Evolutionary conservation across 108 stramenopile species (phyloP).

Genomic region (Parmales sp.): DNA sequence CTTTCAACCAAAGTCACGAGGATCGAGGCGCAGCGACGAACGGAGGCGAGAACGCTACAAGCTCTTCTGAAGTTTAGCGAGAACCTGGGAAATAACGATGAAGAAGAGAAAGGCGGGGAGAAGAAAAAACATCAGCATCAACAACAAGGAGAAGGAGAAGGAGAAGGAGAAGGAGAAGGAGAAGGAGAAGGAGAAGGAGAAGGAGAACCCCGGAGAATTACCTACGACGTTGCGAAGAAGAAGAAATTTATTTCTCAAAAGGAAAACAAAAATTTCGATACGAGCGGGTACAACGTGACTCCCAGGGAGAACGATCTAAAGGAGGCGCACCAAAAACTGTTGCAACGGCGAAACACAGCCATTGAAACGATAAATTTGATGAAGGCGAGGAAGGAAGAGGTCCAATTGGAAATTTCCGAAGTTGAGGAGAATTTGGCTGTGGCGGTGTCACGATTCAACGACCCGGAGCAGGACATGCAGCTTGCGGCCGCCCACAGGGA

Average conservation of each 20-base stretch:
- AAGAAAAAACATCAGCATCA: not conserved
- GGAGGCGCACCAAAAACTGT: not conserved
- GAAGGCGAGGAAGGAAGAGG: not conserved
- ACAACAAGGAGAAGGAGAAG: not conserved
- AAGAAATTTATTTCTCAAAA: not conserved
- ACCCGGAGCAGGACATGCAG: not conserved
- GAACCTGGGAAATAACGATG: no score
- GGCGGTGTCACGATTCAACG: not conserved
- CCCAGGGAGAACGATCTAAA: not conserved
- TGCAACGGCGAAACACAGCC: not conserved
- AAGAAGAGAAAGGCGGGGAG: no score
- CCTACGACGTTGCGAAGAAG: not conserved
- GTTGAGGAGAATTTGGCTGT: not conserved
- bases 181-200: no score
- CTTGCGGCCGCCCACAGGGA: conserved; percentile 1
- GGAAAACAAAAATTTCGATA: no score
- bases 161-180: no score
- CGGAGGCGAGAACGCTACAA: no score
- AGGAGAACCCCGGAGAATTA: not conserved
- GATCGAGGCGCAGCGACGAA: no score
- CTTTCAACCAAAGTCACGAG: no score
- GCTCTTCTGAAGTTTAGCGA: no score
- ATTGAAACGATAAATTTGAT: not conserved
- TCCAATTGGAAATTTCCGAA: not conserved
- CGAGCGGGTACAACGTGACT: not conserved